Evolutionary conservation across 1,284 basidiomycete genomes (phyloP).

Genomic region (Lentinus polychrous): DNA sequence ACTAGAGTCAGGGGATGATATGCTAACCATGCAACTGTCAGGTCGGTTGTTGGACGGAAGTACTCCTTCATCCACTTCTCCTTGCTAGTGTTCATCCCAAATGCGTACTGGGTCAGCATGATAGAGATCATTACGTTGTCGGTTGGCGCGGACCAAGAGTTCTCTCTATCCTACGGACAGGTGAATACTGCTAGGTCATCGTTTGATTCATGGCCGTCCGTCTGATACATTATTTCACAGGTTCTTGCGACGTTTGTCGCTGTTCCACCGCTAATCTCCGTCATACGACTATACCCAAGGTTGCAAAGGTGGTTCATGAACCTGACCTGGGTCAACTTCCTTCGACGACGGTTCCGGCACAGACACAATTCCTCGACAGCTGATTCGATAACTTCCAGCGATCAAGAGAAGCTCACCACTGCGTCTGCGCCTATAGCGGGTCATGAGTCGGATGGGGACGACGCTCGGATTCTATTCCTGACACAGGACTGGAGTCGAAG

Average conservation of each 20-base stretch:
- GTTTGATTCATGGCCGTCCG: neutral
- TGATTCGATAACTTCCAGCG: neutral
- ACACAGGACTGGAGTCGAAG: no score
- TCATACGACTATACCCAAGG: neutral
- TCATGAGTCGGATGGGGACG: neutral
- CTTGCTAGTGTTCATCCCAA: conserved; percentile 1
- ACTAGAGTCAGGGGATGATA: no score
- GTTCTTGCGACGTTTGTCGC: conserved; percentile 8
- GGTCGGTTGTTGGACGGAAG: conserved; percentile 1
- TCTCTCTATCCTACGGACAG: conserved; percentile 7
- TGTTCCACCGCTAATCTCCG: neutral
- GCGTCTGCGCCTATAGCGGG: neutral
- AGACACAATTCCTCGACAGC: neutral
- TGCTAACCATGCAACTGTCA: neutral
- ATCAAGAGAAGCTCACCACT: neutral
- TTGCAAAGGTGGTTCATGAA: conserved; percentile 1
- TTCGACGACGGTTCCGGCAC: neutral
- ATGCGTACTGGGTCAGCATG: conserved; percentile 1
- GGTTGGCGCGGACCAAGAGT: neutral
- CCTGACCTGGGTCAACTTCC: neutral
- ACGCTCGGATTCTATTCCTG: no score
- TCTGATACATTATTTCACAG: neutral
- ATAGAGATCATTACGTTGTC: neutral
- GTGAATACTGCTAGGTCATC: neutral
- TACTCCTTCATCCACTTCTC: conserved; percentile 8